Evolutionary conservation across 192 early-diverging fungal species (phyloP).

Genomic region (Pecoramyces ruminantium): DNA sequence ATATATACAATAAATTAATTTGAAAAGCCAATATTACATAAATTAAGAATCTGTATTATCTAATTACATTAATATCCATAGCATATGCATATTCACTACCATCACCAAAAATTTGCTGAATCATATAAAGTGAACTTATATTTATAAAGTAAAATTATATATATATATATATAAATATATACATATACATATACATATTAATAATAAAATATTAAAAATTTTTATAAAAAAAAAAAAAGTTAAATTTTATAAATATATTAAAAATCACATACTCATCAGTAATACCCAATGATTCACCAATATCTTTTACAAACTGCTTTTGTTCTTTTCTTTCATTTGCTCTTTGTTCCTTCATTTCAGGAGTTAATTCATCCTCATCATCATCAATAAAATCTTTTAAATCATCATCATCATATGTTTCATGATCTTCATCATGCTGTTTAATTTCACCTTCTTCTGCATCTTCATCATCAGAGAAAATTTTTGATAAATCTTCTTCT

Average conservation of each 20-base stretch:
- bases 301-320: slow-evolving; percentile 18
- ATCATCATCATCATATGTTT: slow-evolving; percentile 17
- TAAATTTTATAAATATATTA: too few relatives aligned
- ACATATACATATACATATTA: too few relatives aligned
- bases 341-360: slow-evolving; percentile 11
- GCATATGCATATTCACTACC: slow-evolving; percentile 78
- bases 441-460: slow-evolving; percentile 17
- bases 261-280: slow-evolving; percentile 19
- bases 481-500: slow-evolving; percentile 30
- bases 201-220: too few relatives aligned
- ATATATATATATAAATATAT: slow-evolving; percentile 5
- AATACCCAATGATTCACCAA: slow-evolving; percentile 29
- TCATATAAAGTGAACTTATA: slow-evolving; percentile 47
- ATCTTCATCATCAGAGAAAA: slow-evolving; percentile 23
- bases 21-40: too few relatives aligned
- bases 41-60: too few relatives aligned
- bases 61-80: slow-evolving; percentile 14
- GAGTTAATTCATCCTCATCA: slow-evolving; percentile 21
- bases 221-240: too few relatives aligned
- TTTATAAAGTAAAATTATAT: background rate
- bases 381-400: slow-evolving; percentile 34
- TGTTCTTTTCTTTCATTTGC: slow-evolving; percentile 5
- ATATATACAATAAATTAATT: too few relatives aligned
- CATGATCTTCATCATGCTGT: slow-evolving; percentile 8
- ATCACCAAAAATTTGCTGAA: slow-evolving; percentile 82